Base-by-base conservation (phyloP, 805 yeast genomes). In the Ogataea glucozyma region DNA sequence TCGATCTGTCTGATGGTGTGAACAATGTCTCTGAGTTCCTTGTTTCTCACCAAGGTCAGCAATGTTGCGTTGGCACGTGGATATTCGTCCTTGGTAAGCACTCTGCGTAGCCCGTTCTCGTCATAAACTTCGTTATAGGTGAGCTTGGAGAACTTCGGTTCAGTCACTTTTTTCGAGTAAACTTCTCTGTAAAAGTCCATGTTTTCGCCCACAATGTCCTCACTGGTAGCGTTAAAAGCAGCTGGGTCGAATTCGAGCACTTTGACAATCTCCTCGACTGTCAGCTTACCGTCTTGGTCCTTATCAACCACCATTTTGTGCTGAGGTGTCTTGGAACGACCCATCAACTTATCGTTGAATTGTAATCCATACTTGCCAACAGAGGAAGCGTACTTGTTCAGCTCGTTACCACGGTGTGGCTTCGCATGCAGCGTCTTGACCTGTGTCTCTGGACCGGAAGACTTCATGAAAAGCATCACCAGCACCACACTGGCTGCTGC, bases 31-130 rank as follows among this genome's bases (percentile, higher is more conserved):
- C 57, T 55, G 26, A 75, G 62, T 56, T 88, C 96, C n/a, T 72
- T 57, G 58, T 86, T 86, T 49, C 91, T 70, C n/a, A 85, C 95
- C 42, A 88, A 69, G 4, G 88, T 78, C 11, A 88, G 61, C 43
- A 88, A 71, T 3, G 95, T 85, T 4, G 96, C 96, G 54, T 80
- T 85, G 6, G 85, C 89, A 26, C 65, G 54, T 44, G 61, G 60
- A 38, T 62, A 62, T 42, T 59, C 64, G 40, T 57, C 64, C 41
- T 60, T 58, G 9, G 56, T 45, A 30, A 62, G 40, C 14, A 56
- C 61, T 22, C 49, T 47, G 18, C 46, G 57, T 20, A 45, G 38
- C 19, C 67, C 67, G 35, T 46, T 52, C 24, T 52, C 59, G 38
- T 60, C 60, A 31, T 48, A 42, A 11, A 47, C 54, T 32, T 52